Evolutionary conservation across 495 filamentous ascomycete genomes (phyloP), one percentile per base, ranked within the genome.

Genomic region (Podospora australis): DNA sequence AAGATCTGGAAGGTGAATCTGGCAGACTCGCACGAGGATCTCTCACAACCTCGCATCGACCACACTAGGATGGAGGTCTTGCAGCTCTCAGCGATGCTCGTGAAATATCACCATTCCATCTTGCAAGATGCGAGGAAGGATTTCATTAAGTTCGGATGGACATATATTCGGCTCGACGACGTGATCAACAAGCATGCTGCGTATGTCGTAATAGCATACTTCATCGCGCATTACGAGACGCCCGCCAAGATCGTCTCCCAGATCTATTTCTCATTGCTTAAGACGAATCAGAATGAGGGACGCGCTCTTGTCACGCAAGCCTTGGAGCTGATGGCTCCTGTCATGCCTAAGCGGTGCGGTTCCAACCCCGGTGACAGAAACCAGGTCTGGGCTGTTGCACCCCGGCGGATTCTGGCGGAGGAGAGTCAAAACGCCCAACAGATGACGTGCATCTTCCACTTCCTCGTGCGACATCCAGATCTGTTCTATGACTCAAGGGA

Each of bases 111-210:
- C 52, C 77, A 87, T 49, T 75, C 77, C 21, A 82, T 90, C 19
- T 74, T 97, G 7, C 80, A 88, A 43, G 91, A 96, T 58, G 86
- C 87, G 4, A 86, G 94, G 17, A 99, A 97, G 65, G 94, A 99
- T 52, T 88, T 99, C 49, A 97, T 99, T 58, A 96, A 96, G 65
- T 97, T 96, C 64, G 90, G 88, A 3, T 99, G 94, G 94, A 96
- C 90, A 22, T 97, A 92, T 60, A 97, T 97, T 48, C 82, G 88
- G 14, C 80, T 99, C 19, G 94, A 99, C 62, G 94, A 99, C 63
- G 87, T 95, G 51, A 96, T 99, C 72, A 97, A 97, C 71, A 99
- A 99, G 61, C 90, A 97, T 63, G 94, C 90, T 16, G 91, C 94
- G 6, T 97, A 99, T 60, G 90, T 96, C 9, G 78, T 97, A 3